Conservation (phyloP, 495 filamentous ascomycete genomes). For the Aspergillus saccharolyticus region DNA sequence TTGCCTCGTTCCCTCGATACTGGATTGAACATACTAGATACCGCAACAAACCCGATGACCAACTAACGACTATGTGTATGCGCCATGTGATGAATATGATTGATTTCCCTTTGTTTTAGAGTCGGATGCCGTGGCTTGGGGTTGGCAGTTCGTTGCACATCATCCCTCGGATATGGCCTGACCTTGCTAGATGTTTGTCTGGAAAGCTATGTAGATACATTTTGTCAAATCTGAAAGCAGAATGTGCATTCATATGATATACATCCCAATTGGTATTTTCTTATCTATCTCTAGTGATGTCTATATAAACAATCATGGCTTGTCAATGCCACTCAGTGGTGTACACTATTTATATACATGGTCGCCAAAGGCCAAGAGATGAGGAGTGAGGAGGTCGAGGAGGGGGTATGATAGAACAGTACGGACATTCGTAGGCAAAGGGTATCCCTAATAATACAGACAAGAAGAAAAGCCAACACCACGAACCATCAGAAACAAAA, state of each 20-base stretch:
- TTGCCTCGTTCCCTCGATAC: too few relatives aligned
- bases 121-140: neutral
- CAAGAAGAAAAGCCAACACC: neutral
- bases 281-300: neutral
- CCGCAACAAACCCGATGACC: neutral
- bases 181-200: too few relatives aligned
- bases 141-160: too few relatives aligned
- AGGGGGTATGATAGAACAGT: neutral
- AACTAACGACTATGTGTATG: neutral
- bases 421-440: neutral
- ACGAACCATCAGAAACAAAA: neutral
- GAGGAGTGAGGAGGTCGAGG: neutral
- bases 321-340: too few relatives aligned
- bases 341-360: neutral
- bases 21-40: too few relatives aligned
- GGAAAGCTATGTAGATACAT: too few relatives aligned
- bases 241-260: too few relatives aligned
- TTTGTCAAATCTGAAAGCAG: too few relatives aligned
- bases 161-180: too few relatives aligned
- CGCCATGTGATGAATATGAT: neutral
- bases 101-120: neutral
- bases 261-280: neutral
- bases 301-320: slow-evolving; percentile 2
- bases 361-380: neutral
- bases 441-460: neutral